Evolutionary conservation across 768 basidiomycete species (phyloP), one percentile per base, ranked within the genome.

Genomic region (Rhizopogon vinicolor): DNA sequence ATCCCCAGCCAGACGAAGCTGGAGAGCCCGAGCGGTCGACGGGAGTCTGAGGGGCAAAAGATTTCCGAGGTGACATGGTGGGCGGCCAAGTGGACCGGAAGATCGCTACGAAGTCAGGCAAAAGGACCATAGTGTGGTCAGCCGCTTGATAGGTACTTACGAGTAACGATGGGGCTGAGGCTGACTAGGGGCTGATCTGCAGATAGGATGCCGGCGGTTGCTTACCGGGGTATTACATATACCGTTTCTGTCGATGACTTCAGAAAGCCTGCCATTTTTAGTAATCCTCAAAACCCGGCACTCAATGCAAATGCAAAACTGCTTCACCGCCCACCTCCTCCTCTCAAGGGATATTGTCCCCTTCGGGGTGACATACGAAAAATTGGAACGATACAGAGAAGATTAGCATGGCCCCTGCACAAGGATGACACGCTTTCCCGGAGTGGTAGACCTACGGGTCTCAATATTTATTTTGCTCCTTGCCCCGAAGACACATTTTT

Each of bases 341-440:
- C 16, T 7, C 46, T 19, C 10, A 42, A 37, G 5, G 6, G 5
- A 0, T 13, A 12, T 13, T 83, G 85, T 85, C 85, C 86, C 85
- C 85, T 88, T 87, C 85, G 85, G 86, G 85, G 89, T 87, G 87
- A 85, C 89, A 89, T 87, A 91, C 85, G 87, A 89, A 93, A 93
- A 91, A 89, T 93, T 93, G 92, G 90, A 94, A 93, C 91, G 89
- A 94, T 95, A 94, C 93, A 93, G 93, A 96, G 93, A 95, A 95
- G 93, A 94, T 96, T 94, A 95, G 93, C 93, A 96, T 96, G 91
- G 94, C 93, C 93, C 94, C 93, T 96, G 93, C 94, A 96, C 93
- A 97, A 96, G 94, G 93, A 96, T 95, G 93, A 94, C 93, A 95
- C 91, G 89, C 89, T 91, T 89, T 88, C 82, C 86, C 87, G 86